These are phyloP conservation scores for Pichia sp. DNA, from an alignment of 1,139 yeast species.

Conservation along the genomic window DNA sequence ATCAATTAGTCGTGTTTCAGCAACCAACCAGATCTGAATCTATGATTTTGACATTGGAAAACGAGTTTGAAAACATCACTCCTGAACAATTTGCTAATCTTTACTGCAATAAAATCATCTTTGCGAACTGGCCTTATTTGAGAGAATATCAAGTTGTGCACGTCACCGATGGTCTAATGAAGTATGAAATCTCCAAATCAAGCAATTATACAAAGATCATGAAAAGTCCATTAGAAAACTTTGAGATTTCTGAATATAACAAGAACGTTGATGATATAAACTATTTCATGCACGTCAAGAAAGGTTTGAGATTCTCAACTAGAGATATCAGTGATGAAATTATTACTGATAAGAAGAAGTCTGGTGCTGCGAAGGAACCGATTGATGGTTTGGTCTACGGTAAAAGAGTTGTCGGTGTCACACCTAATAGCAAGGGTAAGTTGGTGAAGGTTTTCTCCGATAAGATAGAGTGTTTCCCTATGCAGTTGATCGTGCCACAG, in stretches of 20 bases:
- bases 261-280: constrained; percentile 17
- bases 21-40: constrained; percentile 82
- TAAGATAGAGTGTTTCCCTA: constrained; percentile 53
- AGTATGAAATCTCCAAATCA: constrained; percentile 33
- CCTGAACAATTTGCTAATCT: constrained; percentile 56
- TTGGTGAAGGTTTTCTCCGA: constrained; percentile 59
- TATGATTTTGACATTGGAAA: constrained; percentile 56
- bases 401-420: constrained; percentile 71
- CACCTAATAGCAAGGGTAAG: constrained; percentile 63
- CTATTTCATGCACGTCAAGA: constrained; percentile 16
- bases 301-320: constrained; percentile 20
- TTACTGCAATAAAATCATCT: constrained; percentile 54
- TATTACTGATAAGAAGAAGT: constrained; percentile 23
- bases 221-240: constrained; percentile 33
- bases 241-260: constrained; percentile 24
- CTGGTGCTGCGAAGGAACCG: constrained; percentile 16
- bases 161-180: constrained; percentile 49
- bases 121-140: constrained; percentile 84
- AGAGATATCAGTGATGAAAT: constrained; percentile 8
- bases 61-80: constrained; percentile 40
- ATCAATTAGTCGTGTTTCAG: constrained; percentile 67
- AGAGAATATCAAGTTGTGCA: constrained; percentile 70
- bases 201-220: constrained; percentile 33
- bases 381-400: constrained; percentile 59
- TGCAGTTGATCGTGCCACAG: constrained; percentile 71